A percentile compares a stretch with the other conserved stretches of the same genome.
phyloP scores from a whole-genome alignment of 345 rosid genomes.

The Brassica cretica region DNA sequence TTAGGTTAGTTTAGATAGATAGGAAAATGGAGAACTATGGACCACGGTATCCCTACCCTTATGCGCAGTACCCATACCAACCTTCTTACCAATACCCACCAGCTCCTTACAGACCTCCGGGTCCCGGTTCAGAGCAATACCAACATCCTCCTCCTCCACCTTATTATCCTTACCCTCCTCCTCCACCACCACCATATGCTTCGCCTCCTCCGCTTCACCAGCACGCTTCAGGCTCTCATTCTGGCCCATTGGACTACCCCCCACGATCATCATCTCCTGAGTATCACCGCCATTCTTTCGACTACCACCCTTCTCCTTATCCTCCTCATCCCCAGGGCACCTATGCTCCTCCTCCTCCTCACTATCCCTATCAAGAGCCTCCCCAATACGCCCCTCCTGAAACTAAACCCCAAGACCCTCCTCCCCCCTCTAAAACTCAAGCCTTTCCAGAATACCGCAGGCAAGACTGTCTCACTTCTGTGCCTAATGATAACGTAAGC shows the following conservation, averaged over 20 bases:
- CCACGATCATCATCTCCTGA: constrained; percentile 26
- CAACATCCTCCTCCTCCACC: constrained; percentile 27
- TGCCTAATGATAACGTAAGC: constrained; percentile 22
- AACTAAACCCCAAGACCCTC: constrained; percentile 43
- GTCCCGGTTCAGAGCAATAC: constrained; percentile 46
- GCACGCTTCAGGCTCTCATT: constrained; percentile 36
- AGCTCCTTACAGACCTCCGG: constrained; percentile 56
- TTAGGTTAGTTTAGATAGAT: not conserved
- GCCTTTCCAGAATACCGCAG: constrained; percentile 39
- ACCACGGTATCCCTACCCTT: constrained; percentile 43
- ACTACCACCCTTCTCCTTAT: constrained; percentile 45
- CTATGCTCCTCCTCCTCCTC: constrained; percentile 43
- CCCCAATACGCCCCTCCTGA: constrained; percentile 48
- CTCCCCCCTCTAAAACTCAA: constrained; percentile 36
- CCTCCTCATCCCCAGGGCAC: constrained; percentile 45
- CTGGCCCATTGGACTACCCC: constrained; percentile 41
- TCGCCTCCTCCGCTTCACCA: constrained; percentile 29
- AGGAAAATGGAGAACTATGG: constrained; percentile 35
- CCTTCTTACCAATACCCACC: constrained; percentile 33
- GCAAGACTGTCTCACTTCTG: constrained; percentile 50
- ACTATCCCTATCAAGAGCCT: constrained; percentile 46
- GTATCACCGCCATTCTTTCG: constrained; percentile 42
- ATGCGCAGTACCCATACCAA: constrained; percentile 49
- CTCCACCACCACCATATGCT: constrained; percentile 33
- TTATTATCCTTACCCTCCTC: constrained; percentile 43